Evolutionary conservation across 129 eudicot species (phyloP).

Genomic region (sunflower (Helianthus annuus)): DNA sequence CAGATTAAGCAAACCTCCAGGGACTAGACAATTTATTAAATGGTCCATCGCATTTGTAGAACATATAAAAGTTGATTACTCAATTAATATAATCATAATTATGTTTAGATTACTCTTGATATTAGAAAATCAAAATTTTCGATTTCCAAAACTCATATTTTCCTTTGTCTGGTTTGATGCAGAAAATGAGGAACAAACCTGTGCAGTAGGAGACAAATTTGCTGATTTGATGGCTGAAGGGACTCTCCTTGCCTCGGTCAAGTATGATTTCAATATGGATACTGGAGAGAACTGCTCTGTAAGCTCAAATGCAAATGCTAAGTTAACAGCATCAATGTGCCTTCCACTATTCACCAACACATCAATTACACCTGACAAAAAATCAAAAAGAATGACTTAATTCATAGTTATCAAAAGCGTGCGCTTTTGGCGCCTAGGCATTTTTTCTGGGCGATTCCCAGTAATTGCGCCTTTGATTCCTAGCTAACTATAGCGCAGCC

Average conservation of each 20-base stretch:
- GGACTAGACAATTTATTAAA: background rate
- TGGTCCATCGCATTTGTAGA: too few relatives aligned
- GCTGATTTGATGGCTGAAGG: conserved; percentile 71
- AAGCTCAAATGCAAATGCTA: conserved; percentile 89
- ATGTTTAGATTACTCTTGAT: too few relatives aligned
- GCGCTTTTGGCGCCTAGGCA: too few relatives aligned
- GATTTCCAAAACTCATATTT: too few relatives aligned
- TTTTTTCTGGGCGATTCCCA: too few relatives aligned
- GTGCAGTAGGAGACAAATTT: conserved; percentile 55
- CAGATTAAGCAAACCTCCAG: background rate
- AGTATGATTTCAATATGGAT: conserved; percentile 74
- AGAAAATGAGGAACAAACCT: conserved; percentile 38
- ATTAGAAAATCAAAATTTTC: too few relatives aligned
- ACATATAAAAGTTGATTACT: too few relatives aligned
- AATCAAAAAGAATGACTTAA: background rate
- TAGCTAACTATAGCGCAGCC: too few relatives aligned
- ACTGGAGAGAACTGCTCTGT: conserved; percentile 84
- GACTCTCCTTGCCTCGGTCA: conserved; percentile 74
- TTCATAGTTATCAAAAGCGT: too few relatives aligned
- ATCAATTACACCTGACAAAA: conserved; percentile 76
- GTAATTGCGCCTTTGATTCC: too few relatives aligned
- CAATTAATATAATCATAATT: too few relatives aligned
- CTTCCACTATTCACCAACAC: conserved; percentile 86
- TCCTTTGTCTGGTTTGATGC: background rate
- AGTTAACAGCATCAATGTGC: conserved; percentile 95